These are phyloP conservation scores for Mortierella sp. DNA, from an alignment of 371 early-diverging fungal genomes.

Conservation along the genomic window DNA sequence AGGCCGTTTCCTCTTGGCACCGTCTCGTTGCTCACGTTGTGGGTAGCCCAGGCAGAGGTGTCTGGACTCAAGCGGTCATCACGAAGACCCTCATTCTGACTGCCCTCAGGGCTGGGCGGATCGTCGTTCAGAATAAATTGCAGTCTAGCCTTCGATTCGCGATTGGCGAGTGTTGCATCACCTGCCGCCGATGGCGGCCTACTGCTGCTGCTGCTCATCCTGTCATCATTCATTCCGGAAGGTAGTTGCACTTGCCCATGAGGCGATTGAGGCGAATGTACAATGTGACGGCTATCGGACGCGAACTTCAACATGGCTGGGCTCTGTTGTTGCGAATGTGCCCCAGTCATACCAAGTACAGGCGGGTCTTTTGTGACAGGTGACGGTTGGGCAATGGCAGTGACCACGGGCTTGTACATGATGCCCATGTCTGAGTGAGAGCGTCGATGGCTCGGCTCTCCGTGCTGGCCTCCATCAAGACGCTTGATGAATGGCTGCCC, in stretches of 20 bases:
- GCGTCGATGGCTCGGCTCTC: conserved; percentile 32
- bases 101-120: conserved; percentile 17
- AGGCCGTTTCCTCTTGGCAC: conserved; percentile 1
- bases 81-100: conserved; percentile 5
- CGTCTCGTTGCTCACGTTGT: neutral
- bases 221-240: conserved; percentile 7
- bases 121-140: conserved; percentile 53
- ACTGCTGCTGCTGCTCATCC: too few species aligned
- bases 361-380: neutral
- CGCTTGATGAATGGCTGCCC: conserved; percentile 32
- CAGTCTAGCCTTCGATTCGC: conserved; percentile 36
- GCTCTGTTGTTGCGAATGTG: neutral
- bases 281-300: conserved; percentile 2
- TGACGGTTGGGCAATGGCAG: conserved; percentile 19
- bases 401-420: conserved; percentile 14
- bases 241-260: neutral
- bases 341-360: neutral
- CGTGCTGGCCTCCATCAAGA: conserved; percentile 30
- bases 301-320: conserved; percentile 10
- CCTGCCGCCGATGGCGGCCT: neutral
- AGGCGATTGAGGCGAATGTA: neutral
- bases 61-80: conserved; percentile 13
- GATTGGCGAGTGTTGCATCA: conserved; percentile 13
- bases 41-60: neutral
- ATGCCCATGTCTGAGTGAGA: conserved; percentile 37